Evolutionary conservation across 257 asterid species (phyloP).

Genomic region (Sherardia arvensis): DNA sequence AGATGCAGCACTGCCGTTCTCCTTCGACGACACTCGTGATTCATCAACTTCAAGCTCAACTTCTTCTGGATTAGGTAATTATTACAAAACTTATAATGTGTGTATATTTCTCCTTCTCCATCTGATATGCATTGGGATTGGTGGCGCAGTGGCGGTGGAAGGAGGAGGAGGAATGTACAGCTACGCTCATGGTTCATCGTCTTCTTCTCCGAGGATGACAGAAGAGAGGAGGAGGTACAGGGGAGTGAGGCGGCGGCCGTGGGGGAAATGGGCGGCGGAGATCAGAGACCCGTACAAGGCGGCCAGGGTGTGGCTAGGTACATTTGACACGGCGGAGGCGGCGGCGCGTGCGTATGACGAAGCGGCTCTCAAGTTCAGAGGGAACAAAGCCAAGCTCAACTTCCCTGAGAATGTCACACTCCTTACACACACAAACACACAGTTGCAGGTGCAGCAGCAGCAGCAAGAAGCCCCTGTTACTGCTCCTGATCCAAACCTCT

Average conservation of each 20-base stretch:
- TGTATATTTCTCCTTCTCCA: too few species aligned
- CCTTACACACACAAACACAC: neutral
- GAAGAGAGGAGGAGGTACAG: constrained; percentile 28
- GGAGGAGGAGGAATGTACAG: constrained; percentile 23
- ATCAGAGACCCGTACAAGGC: constrained; percentile 50
- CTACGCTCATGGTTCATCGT: too few species aligned
- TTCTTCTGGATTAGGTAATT: neutral
- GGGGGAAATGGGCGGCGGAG: constrained; percentile 68
- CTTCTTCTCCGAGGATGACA: constrained; percentile 2
- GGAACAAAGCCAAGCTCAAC: constrained; percentile 50
- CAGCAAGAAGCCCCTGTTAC: neutral
- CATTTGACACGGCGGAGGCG: constrained; percentile 40
- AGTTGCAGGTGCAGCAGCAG: too few species aligned
- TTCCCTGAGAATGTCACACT: constrained; percentile 44
- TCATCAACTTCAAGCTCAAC: too few species aligned
- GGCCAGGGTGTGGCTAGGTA: constrained; percentile 51
- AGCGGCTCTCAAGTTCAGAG: constrained; percentile 45
- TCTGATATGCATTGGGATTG: too few species aligned
- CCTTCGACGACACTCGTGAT: neutral
- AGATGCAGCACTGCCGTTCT: neutral
- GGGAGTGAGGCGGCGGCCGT: constrained; percentile 49
- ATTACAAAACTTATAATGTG: too few species aligned
- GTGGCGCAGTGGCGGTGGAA: too few species aligned
- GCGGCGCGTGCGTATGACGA: constrained; percentile 53
- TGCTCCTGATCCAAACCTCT: neutral